Evolutionary conservation across 2,329 filamentous ascomycete species (phyloP).

Genomic region (Alternaria sp.): DNA sequence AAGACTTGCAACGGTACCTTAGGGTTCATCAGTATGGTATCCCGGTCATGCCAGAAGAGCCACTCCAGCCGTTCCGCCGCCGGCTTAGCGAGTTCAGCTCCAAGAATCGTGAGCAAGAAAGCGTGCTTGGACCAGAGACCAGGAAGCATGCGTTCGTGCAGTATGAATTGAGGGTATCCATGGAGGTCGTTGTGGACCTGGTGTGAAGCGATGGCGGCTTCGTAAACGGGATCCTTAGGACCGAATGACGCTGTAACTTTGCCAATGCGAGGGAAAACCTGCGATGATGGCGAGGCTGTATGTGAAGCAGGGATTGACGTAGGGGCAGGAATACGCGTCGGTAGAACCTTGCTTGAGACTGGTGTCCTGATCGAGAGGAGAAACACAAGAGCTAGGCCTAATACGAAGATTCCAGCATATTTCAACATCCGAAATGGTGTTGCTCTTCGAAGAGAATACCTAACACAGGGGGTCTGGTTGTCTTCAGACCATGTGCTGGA

Average conservation of each 20-base stretch:
- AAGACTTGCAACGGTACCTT: slow-evolving; percentile 11
- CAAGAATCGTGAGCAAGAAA: slow-evolving; percentile 10
- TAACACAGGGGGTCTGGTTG: neutral
- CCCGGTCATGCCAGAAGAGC: slow-evolving; percentile 16
- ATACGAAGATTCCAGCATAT: neutral
- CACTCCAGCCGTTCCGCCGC: slow-evolving; percentile 2
- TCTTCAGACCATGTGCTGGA: slow-evolving; percentile 1
- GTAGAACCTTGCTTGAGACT: neutral
- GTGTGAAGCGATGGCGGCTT: slow-evolving; percentile 9
- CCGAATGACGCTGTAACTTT: slow-evolving; percentile 16
- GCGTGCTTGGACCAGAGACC: slow-evolving; percentile 16
- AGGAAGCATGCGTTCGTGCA: slow-evolving; percentile 9
- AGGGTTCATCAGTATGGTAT: slow-evolving; percentile 11
- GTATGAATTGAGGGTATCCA: slow-evolving; percentile 9
- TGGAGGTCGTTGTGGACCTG: slow-evolving; percentile 8
- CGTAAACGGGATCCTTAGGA: slow-evolving; percentile 5
- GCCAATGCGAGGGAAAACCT: slow-evolving; percentile 1
- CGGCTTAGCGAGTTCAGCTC: slow-evolving; percentile 9
- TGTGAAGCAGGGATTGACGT: neutral
- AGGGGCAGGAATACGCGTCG: neutral
- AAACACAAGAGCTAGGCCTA: neutral
- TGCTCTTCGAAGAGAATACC: slow-evolving; percentile 1
- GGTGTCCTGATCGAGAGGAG: neutral
- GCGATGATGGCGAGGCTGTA: neutral
- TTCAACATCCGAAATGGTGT: neutral